Conservation (phyloP, 176 grass and related monocot species). For the Triticum dicoccoides region DNA sequence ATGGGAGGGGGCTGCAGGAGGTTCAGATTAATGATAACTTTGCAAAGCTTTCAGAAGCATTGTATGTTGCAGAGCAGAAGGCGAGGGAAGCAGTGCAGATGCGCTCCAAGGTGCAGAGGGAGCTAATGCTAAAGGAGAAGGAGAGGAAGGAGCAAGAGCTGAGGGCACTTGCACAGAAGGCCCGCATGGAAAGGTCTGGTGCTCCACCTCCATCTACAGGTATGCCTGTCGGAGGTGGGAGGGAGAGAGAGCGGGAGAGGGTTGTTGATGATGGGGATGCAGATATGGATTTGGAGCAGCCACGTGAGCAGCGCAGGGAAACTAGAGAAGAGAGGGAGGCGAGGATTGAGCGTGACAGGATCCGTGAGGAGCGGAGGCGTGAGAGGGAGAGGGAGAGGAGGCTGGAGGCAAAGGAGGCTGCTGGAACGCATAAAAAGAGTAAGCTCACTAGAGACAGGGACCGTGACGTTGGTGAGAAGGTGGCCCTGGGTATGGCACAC, state of each 20-base stretch:
- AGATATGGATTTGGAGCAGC: slow-evolving; percentile 55
- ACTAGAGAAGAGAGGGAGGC: slow-evolving; percentile 78
- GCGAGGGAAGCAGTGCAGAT: slow-evolving; percentile 91
- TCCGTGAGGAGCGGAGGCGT: slow-evolving; percentile 76
- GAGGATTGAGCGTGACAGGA: slow-evolving; percentile 84
- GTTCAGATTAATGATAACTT: slow-evolving; percentile 99
- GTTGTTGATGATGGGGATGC: slow-evolving; percentile 51
- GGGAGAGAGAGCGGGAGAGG: slow-evolving; percentile 19
- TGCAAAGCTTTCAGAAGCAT: slow-evolving; percentile 82
- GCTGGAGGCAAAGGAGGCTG: slow-evolving; percentile 71
- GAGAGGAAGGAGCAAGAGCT: slow-evolving; percentile 97
- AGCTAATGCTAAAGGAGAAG: slow-evolving; percentile 88
- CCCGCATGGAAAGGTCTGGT: slow-evolving; percentile 88
- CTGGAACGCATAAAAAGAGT: slow-evolving; percentile 87
- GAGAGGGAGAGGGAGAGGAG: slow-evolving; percentile 95
- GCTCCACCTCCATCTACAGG: slow-evolving; percentile 51
- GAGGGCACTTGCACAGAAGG: slow-evolving; percentile 85
- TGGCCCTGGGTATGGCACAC: slow-evolving; percentile 93
- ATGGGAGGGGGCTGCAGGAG: slow-evolving; percentile 88
- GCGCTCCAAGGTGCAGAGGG: slow-evolving; percentile 95
- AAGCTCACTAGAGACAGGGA: slow-evolving; percentile 88
- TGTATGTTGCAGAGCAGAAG: slow-evolving; percentile 99
- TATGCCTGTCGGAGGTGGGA: slow-evolving; percentile 28
- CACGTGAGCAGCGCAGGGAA: slow-evolving; percentile 67
- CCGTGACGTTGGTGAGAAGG: slow-evolving; percentile 91